phyloP scores from a whole-genome alignment of 1,284 basidiomycete genomes.

The Papiliotrema flavescens region DNA sequence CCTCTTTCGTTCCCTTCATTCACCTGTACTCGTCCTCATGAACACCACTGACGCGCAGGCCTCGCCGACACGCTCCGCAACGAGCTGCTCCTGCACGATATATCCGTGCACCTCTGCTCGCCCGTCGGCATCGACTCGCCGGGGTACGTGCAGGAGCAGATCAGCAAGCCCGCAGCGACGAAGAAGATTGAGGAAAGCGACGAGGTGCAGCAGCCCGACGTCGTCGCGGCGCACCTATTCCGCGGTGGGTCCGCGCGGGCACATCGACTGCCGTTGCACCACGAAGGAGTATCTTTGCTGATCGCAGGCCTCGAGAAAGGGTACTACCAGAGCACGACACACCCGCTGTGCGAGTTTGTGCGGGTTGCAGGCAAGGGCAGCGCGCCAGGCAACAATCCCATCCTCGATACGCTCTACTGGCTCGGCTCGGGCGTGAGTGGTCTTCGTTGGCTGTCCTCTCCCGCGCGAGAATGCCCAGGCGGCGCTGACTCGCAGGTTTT shows the following conservation, averaged over 20 bases:
- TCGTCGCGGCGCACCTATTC: slow-evolving; percentile 62
- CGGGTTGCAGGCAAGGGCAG: slow-evolving; percentile 65
- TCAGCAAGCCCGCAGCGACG: slow-evolving; percentile 74
- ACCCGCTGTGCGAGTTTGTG: slow-evolving; percentile 67
- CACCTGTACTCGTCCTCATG: no score
- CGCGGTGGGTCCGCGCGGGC: slow-evolving; percentile 57
- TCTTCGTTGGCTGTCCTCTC: not conserved
- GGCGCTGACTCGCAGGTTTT: slow-evolving; percentile 36
- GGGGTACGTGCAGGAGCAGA: slow-evolving; percentile 75
- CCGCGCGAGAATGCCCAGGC: no score
- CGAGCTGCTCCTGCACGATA: slow-evolving; percentile 68
- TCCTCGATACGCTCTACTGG: slow-evolving; percentile 57
- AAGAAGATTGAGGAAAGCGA: slow-evolving; percentile 79
- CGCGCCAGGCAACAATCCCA: slow-evolving; percentile 61
- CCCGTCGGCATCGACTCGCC: slow-evolving; percentile 81
- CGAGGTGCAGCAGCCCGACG: slow-evolving; percentile 62
- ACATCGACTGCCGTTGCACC: not conserved
- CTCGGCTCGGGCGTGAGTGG: slow-evolving; percentile 53
- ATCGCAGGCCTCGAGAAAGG: slow-evolving; percentile 64
- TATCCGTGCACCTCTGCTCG: slow-evolving; percentile 80
- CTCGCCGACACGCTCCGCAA: slow-evolving; percentile 80
- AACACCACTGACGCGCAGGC: slow-evolving; percentile 52
- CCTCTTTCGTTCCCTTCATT: no score
- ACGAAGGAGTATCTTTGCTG: no score
- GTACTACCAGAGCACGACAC: slow-evolving; percentile 71